A percentile compares a stretch with the other conserved stretches of the same genome.
Conservation (phyloP, 371 early-diverging fungal genomes). For the Syncephalastrum monosporum region DNA sequence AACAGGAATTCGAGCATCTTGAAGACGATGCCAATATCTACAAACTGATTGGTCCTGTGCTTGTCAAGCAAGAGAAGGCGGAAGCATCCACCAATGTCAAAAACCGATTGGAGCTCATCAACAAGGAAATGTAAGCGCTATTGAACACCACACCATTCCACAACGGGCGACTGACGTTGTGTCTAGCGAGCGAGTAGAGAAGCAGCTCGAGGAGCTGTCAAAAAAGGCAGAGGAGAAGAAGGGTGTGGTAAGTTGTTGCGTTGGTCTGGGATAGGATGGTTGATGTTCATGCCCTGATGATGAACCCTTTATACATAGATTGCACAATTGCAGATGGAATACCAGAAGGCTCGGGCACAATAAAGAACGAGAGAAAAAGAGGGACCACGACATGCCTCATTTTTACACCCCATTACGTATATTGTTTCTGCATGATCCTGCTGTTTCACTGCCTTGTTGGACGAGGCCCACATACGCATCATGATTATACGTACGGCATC, state of each 20-base stretch:
- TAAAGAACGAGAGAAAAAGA: no score
- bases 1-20: slow-evolving; percentile 83
- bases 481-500: no score
- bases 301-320: slow-evolving; percentile 1
- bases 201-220: slow-evolving; percentile 55
- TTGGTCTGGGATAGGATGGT: no score
- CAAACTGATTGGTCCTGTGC: slow-evolving; percentile 94
- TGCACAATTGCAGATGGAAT: slow-evolving; percentile 25
- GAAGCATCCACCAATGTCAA: slow-evolving; percentile 89
- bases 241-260: slow-evolving; percentile 13
- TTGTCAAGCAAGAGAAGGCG: slow-evolving; percentile 86
- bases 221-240: slow-evolving; percentile 23
- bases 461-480: no score
- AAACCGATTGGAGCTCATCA: slow-evolving; percentile 92
- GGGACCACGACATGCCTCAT: no score
- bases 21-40: slow-evolving; percentile 83
- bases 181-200: slow-evolving; percentile 78
- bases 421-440: no score
- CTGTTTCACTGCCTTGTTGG: no score
- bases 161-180: neutral
- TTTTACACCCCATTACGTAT: no score
- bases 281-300: no score
- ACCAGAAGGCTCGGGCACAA: slow-evolving; percentile 12
- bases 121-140: slow-evolving; percentile 75
- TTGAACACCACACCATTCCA: neutral